Percentiles rank a stretch among this genome's conserved stretches.
These are phyloP conservation scores for Eurotiales sp. DNA, from an alignment of 2,329 filamentous ascomycete species.

Conservation along the genomic window DNA sequence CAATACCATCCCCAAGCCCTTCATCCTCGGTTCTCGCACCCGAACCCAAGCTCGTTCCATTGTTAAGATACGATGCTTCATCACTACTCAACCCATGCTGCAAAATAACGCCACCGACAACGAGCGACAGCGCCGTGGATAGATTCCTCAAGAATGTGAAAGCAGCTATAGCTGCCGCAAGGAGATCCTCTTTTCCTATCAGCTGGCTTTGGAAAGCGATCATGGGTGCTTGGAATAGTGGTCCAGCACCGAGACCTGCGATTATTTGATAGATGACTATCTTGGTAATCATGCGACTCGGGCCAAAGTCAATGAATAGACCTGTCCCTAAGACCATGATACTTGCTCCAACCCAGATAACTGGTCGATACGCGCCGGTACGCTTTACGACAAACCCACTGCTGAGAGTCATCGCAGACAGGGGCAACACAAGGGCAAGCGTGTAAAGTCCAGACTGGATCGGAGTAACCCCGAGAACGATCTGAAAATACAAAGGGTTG, in stretches of 20 bases:
- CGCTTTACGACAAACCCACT: neutral
- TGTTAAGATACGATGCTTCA: too few relatives aligned
- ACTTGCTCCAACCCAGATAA: neutral
- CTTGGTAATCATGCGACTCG: neutral
- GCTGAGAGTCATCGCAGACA: neutral
- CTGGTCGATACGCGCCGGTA: neutral
- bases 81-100: neutral
- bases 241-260: neutral
- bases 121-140: conserved; percentile 1
- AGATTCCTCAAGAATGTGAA: neutral
- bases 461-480: neutral
- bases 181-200: neutral
- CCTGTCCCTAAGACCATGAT: neutral
- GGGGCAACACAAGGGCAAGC: neutral
- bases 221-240: neutral
- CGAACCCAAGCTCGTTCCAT: too few relatives aligned
- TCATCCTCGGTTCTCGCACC: too few relatives aligned
- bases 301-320: neutral
- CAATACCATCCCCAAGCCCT: too few relatives aligned
- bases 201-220: neutral
- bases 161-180: neutral
- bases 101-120: neutral
- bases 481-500: conserved; percentile 3
- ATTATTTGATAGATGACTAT: neutral
- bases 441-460: neutral